Evolutionary conservation across 441 rosid genomes (phyloP).

Genomic region (Pelargonium cotyledonis): DNA sequence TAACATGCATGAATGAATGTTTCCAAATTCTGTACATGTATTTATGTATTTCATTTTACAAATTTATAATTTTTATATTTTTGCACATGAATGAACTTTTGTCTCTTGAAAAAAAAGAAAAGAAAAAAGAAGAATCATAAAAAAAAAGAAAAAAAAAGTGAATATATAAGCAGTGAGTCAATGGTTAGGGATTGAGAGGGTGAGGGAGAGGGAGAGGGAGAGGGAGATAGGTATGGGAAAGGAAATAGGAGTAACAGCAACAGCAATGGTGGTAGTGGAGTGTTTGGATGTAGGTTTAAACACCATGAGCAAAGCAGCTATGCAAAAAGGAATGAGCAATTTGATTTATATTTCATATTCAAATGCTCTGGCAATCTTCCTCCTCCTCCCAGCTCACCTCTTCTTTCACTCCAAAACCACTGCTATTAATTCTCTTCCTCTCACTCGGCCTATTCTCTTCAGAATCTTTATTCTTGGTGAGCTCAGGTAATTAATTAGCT

Average conservation of each 20-base stretch:
- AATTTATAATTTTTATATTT: too few species aligned
- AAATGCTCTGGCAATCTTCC: conserved; percentile 28
- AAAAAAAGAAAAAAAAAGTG: too few species aligned
- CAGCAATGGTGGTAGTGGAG: conserved; percentile 31
- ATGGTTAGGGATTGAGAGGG: not conserved
- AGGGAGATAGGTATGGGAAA: conserved; percentile 4
- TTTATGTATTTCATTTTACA: too few species aligned
- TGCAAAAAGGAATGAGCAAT: conserved; percentile 33
- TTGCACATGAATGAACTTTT: too few species aligned
- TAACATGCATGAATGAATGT: too few species aligned
- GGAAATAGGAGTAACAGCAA: conserved; percentile 10
- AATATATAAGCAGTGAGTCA: too few species aligned
- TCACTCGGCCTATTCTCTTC: conserved; percentile 25
- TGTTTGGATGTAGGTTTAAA: conserved; percentile 33
- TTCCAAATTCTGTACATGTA: too few species aligned
- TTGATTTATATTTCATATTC: conserved; percentile 36
- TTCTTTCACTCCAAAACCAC: conserved; percentile 21
- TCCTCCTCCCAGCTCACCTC: conserved; percentile 33
- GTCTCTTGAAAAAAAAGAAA: too few species aligned
- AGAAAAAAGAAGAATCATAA: too few species aligned
- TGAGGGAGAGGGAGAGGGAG: not conserved
- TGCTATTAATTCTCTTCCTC: conserved; percentile 21
- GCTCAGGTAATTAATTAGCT: conserved; percentile 24
- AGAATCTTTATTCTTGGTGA: conserved; percentile 35
- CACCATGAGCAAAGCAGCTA: conserved; percentile 37